Evolutionary conservation across 2,329 filamentous ascomycete genomes (phyloP), one percentile per base, ranked within the genome.

Genomic region (Xylaria hypoxylon): DNA sequence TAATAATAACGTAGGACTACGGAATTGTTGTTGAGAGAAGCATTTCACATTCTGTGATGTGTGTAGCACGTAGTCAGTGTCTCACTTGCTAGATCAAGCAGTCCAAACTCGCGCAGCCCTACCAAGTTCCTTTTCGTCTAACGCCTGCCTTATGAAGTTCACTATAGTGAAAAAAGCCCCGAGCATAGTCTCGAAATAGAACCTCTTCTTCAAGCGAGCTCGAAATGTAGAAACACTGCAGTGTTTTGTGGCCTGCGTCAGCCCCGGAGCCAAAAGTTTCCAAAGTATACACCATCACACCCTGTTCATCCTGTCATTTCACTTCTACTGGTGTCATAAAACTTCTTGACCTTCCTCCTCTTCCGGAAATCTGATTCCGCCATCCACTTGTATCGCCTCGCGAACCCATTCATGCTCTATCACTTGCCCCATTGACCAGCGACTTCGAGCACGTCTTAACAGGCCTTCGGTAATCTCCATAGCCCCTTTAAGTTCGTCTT

Each of bases 391-490:
- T 52, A 98, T 90, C 2, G 90, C 94, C 40, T 86, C 85, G 58
- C 82, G 84, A 2, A 98, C 92, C 94, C 94, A 99, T 17, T 88
- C 85, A 64, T 87, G 85, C 62, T 87, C 85, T 44, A 87, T 88
- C 44, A 97, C 90, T 71, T 92, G 90, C 53, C 90, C 87, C 64
- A 98, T 80, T 8, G 85, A 85, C 87, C 92, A 94, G 57, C 96
- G 86, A 64, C 89, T 92, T 52, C 92, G 89, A 2, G 92, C 92
- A 68, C 96, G 89, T 79, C 92, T 95, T 63, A 99, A 79, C 19
- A 98, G 80, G 0, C 90, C 92, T 76, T 97, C 94, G 0, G 96
- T 94, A 60, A 94, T 91, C 48, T 89, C 84, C 80, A 91, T 91
- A 6, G 93, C 94, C 0, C 92, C 93, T 42, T 89, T 84, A 59